Conservation (phyloP, 192 early-diverging fungal genomes). For the Backusella liffmaniae region DNA sequence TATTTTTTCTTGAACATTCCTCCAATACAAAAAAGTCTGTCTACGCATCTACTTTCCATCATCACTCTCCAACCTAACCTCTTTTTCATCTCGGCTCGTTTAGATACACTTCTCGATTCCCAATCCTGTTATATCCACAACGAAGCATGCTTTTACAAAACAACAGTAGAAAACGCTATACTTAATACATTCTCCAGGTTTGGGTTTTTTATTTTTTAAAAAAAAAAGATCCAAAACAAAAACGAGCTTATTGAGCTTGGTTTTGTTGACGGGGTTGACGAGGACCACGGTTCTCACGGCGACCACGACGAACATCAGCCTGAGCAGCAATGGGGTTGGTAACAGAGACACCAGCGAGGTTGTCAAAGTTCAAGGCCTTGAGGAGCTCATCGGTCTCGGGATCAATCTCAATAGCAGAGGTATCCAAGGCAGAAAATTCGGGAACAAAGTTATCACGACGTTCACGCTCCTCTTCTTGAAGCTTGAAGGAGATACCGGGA, state of each 20-base stretch:
- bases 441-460: conserved; percentile 99
- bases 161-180: not conserved
- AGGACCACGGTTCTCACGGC: conserved; percentile 24
- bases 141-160: not conserved
- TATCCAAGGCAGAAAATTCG: conserved; percentile 94
- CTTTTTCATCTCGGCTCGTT: too few relatives aligned
- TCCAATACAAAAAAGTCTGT: too few relatives aligned
- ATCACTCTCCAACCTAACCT: too few relatives aligned
- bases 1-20: too few relatives aligned
- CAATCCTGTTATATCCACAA: not conserved
- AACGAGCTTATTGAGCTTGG: conserved; percentile 14
- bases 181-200: not conserved
- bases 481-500: conserved; percentile 99
- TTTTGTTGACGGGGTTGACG: conserved; percentile 25
- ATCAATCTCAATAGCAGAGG: conserved; percentile 91
- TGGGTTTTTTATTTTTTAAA: not conserved
- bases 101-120: not conserved
- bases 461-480: conserved; percentile 99
- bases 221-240: not conserved
- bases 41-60: too few relatives aligned
- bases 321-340: conserved; percentile 39
- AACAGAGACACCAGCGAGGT: conserved; percentile 79
- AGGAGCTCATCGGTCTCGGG: conserved; percentile 91
- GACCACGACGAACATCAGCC: conserved; percentile 33
- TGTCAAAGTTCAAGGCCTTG: conserved; percentile 96